Percentiles rank a stretch among this genome's conserved stretches.
Evolutionary conservation across 106 monocot species (phyloP).

Genomic region (Posidonia australis): DNA sequence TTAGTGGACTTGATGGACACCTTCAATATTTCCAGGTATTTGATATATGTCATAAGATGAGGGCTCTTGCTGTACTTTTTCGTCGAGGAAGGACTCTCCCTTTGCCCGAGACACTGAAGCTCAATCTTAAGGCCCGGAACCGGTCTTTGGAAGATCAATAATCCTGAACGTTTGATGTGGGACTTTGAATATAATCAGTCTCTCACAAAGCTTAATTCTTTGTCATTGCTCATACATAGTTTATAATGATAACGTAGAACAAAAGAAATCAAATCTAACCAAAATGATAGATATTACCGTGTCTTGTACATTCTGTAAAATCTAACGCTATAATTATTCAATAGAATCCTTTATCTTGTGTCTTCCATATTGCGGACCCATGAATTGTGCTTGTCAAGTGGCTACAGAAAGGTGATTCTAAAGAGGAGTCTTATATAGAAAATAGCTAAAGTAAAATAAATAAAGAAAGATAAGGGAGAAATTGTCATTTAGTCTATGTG

Average conservation of each 20-base stretch:
- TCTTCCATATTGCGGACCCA: too few relatives aligned
- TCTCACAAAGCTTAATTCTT: not conserved
- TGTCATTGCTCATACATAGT: not conserved
- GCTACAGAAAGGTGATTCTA: too few relatives aligned
- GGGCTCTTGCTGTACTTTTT: conserved; percentile 83
- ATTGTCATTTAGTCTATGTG: too few relatives aligned
- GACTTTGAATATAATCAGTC: too few relatives aligned
- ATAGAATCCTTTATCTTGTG: too few relatives aligned
- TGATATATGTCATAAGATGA: conserved; percentile 79
- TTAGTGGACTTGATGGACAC: not conserved
- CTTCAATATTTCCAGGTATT: conserved; percentile 44
- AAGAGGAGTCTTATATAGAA: too few relatives aligned
- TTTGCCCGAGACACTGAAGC: conserved; percentile 78
- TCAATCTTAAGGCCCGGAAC: conserved; percentile 70
- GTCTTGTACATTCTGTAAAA: too few relatives aligned
- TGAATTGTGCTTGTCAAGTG: too few relatives aligned
- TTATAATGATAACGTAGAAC: too few relatives aligned
- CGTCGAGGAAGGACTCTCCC: conserved; percentile 77
- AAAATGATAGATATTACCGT: not conserved
- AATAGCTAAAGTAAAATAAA: too few relatives aligned
- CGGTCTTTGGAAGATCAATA: conserved; percentile 77
- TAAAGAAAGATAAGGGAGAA: too few relatives aligned
- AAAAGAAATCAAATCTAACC: not conserved
- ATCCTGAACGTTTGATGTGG: not conserved
- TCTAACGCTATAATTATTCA: too few relatives aligned